Percentiles rank a stretch among this genome's conserved stretches.
These are phyloP conservation scores for Chaetomium olivaceum DNA, from an alignment of 2,329 filamentous ascomycete species.

Conservation along the genomic window DNA sequence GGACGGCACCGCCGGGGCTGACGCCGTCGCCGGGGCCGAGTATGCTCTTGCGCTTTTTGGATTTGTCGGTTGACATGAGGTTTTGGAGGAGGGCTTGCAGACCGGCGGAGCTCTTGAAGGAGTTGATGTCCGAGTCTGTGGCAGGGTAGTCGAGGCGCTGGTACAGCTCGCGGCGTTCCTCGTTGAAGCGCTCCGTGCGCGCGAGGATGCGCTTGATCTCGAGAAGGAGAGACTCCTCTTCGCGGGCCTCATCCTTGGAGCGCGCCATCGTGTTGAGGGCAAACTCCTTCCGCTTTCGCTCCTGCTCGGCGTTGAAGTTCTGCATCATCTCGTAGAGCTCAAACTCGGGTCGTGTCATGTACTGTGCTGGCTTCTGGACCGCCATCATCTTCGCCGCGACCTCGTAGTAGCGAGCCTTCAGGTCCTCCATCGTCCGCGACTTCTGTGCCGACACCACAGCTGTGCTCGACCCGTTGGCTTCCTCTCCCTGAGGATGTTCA, in stretches of 20 bases:
- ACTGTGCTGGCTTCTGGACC: constrained; percentile 74
- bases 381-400: constrained; percentile 82
- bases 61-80: constrained; percentile 79
- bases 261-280: constrained; percentile 77
- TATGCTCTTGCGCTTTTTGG: constrained; percentile 80
- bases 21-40: constrained; percentile 57
- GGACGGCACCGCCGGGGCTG: constrained; percentile 47
- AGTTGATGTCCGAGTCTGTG: constrained; percentile 66
- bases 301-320: constrained; percentile 80
- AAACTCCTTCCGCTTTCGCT: constrained; percentile 79
- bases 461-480: constrained; percentile 49
- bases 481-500: constrained; percentile 47
- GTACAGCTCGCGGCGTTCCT: constrained; percentile 85
- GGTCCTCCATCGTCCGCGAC: constrained; percentile 76
- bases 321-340: constrained; percentile 79
- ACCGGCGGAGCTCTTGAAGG: constrained; percentile 79
- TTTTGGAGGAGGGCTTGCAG: constrained; percentile 79
- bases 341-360: constrained; percentile 86
- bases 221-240: constrained; percentile 85
- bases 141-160: constrained; percentile 80
- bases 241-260: constrained; percentile 82
- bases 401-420: constrained; percentile 89
- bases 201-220: constrained; percentile 91
- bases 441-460: constrained; percentile 56
- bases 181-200: constrained; percentile 80